These are phyloP conservation scores for Cordyceps tenuipes DNA, from an alignment of 2,329 filamentous ascomycete species.

Conservation along the genomic window DNA sequence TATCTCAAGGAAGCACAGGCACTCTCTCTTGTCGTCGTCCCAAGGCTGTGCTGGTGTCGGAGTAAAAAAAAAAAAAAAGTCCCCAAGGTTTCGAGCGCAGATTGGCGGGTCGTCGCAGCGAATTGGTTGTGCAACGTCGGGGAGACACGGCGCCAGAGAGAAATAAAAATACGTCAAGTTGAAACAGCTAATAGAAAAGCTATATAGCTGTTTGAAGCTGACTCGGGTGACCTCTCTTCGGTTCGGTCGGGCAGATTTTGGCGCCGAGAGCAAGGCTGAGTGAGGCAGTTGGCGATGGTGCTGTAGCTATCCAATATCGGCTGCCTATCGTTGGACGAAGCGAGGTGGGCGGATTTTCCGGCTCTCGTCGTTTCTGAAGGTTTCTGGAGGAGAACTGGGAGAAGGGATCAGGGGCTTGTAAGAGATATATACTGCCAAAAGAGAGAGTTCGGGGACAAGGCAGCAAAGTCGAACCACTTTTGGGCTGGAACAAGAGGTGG, in stretches of 20 bases:
- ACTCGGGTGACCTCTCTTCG: background rate
- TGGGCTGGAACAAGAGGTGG: constrained; percentile 1
- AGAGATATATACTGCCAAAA: constrained; percentile 7
- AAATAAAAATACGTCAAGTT: background rate
- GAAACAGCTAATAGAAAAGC: background rate
- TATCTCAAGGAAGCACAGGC: background rate
- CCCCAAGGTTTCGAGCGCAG: background rate
- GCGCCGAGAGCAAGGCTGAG: background rate
- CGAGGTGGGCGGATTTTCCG: background rate
- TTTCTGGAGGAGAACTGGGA: background rate
- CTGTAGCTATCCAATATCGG: background rate
- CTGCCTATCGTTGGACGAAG: background rate
- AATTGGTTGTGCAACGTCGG: background rate
- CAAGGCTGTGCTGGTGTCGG: background rate
- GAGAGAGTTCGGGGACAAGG: background rate
- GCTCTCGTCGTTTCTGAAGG: background rate
- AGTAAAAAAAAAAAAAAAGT: background rate
- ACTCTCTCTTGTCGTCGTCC: background rate
- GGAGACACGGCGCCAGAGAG: background rate
- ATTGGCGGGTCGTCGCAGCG: background rate
- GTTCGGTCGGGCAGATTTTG: background rate
- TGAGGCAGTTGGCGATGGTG: background rate
- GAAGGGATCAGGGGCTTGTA: constrained; percentile 7
- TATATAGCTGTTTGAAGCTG: background rate
- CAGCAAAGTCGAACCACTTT: constrained; percentile 6